Percentiles rank a stretch among this genome's conserved stretches.
Evolutionary conservation across 495 filamentous ascomycete species (phyloP).

Genomic region (Penicillium antarcticum): DNA sequence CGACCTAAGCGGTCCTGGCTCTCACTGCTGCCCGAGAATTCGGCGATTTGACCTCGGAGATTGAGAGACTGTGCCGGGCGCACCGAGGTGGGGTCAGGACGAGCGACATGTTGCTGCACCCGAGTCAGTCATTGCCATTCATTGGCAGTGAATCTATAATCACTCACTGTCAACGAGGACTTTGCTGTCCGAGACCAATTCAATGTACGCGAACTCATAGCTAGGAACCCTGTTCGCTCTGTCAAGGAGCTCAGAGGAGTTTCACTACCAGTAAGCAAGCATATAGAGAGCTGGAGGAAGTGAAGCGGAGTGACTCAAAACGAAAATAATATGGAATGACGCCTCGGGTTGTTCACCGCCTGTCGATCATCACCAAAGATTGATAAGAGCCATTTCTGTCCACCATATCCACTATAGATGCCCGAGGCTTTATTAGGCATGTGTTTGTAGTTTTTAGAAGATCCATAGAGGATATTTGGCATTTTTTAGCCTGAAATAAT

Average conservation of each 20-base stretch:
- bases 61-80: constrained; percentile 17
- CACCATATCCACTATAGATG: not conserved
- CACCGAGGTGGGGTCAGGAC: constrained; percentile 11
- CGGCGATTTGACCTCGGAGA: constrained; percentile 28
- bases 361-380: constrained; percentile 9
- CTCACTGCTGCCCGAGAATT: constrained; percentile 33
- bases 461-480: too few relatives aligned
- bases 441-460: too few relatives aligned
- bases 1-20: constrained; percentile 38
- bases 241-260: not conserved
- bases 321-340: constrained; percentile 19
- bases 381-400: constrained; percentile 8
- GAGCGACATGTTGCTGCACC: constrained; percentile 20
- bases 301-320: constrained; percentile 9
- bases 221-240: not conserved
- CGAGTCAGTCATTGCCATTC: not conserved
- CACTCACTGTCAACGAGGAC: constrained; percentile 30
- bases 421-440: not conserved
- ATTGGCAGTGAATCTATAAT: not conserved
- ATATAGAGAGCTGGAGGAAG: not conserved
- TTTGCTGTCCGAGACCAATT: constrained; percentile 32
- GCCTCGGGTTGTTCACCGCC: constrained; percentile 26
- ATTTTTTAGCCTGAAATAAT: too few relatives aligned
- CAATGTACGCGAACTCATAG: constrained; percentile 37
- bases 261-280: constrained; percentile 1